These are phyloP conservation scores for Crithidia bombi DNA, from an alignment of 208 protist species.

Conservation along the genomic window DNA sequence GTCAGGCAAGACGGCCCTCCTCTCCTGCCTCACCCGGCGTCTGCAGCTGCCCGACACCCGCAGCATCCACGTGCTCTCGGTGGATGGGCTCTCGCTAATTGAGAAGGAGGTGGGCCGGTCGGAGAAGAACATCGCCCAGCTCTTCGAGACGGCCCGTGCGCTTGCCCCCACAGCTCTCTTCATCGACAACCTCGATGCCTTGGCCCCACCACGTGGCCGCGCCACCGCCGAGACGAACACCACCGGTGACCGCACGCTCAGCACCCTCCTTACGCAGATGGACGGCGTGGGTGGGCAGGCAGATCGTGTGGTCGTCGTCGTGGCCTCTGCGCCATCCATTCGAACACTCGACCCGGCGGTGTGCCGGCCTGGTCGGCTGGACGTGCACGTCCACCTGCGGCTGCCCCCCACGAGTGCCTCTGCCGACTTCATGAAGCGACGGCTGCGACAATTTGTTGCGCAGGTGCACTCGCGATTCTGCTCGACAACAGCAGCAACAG, in stretches of 20 bases:
- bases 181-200: slow-evolving; percentile 92
- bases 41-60: slow-evolving; percentile 41
- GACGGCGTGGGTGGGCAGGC: slow-evolving; percentile 70
- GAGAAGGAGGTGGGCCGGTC: slow-evolving; percentile 89
- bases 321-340: slow-evolving; percentile 76
- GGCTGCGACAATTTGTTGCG: slow-evolving; percentile 25
- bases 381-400: slow-evolving; percentile 75
- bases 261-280: slow-evolving; percentile 93
- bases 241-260: slow-evolving; percentile 87
- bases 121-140: slow-evolving; percentile 84
- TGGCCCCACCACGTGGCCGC: slow-evolving; percentile 79
- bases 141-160: slow-evolving; percentile 80
- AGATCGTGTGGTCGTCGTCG: slow-evolving; percentile 65
- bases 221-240: slow-evolving; percentile 52
- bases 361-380: slow-evolving; percentile 82
- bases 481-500: not conserved
- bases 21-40: slow-evolving; percentile 54
- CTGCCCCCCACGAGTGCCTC: slow-evolving; percentile 21
- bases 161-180: slow-evolving; percentile 83
- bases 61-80: slow-evolving; percentile 65
- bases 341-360: slow-evolving; percentile 83
- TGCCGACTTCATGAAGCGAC: slow-evolving; percentile 22
- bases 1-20: slow-evolving; percentile 86
- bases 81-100: slow-evolving; percentile 80
- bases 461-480: not conserved